Evolutionary conservation across 768 basidiomycete species (phyloP), one percentile per base, ranked within the genome.

Genomic region (Clitopilus hobsonii): DNA sequence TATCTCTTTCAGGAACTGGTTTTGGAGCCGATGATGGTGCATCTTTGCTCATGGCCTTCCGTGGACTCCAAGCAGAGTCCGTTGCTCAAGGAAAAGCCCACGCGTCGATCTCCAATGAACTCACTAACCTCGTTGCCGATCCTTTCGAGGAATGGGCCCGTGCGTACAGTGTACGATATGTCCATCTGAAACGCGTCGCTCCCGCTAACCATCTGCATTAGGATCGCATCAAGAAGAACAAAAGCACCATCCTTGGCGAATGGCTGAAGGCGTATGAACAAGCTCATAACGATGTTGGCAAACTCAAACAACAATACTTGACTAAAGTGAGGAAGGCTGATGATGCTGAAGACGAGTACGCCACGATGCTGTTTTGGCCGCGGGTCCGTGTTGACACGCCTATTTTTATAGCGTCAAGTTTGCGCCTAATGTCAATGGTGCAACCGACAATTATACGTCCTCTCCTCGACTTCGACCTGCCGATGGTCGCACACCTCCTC

Each of bases 301-400:
- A 87, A 69, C 71, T 94, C 58, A 93, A 90, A 70, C 79, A 85
- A 51, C 76, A 82, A 53, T 96, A 96, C 65, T 68, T 91, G 10
- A 69, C 78, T 27, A 96, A 94, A 69, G 86, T 82, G 0, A 82
- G 91, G 53, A 81, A 82, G 36, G 94, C 94, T 14, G 94, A 97
- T 62, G 94, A 97, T 65, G 87, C 88, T 6, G 93, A 93, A 67
- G 94, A 97, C 67, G 94, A 96, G 94, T 96, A 69, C 63, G 92
- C 76, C 25, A 26, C 41, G 22, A 23, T 23, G n/a, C 14, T 20
- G 11, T 53, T 53, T 57, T 54, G 58, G 58, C 56, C 45, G 25
- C 5, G 54, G 26, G 22, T 49, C 45, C 23, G 26, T 25, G 24
- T 11, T 26, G 20, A 47, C 38, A 32, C 49, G 26, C 7, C 32